Evolutionary conservation across 1,284 basidiomycete genomes (phyloP).

Genomic region (Apiotrichum sp.): DNA sequence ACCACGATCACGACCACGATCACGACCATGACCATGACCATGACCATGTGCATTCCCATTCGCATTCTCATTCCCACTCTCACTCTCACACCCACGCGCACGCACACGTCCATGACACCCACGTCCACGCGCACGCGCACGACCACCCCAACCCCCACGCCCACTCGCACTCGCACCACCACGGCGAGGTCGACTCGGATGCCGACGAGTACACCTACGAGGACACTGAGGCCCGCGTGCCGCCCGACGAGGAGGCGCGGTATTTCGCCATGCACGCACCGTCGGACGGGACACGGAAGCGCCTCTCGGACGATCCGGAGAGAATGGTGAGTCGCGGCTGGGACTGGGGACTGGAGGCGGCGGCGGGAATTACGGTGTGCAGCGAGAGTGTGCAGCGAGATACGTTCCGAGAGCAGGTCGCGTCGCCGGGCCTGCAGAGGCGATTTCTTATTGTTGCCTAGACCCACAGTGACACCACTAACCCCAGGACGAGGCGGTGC

Average conservation of each 20-base stretch:
- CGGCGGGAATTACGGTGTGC: no score
- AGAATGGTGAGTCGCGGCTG: slow-evolving; percentile 25
- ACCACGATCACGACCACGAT: slow-evolving; percentile 16
- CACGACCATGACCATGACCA: no score
- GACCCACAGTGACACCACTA: background rate
- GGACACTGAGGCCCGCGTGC: background rate
- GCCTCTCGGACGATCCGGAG: slow-evolving; percentile 38
- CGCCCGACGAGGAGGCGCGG: background rate
- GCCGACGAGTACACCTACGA: slow-evolving; percentile 19
- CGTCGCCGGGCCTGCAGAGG: no score
- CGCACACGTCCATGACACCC: no score
- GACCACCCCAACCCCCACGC: no score
- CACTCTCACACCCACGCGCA: background rate
- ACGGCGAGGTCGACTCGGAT: slow-evolving; percentile 20
- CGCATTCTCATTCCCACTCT: background rate
- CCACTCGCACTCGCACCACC: background rate
- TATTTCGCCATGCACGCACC: background rate
- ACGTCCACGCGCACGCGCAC: no score
- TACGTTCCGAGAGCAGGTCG: no score
- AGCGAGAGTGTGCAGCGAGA: no score
- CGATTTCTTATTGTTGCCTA: no score
- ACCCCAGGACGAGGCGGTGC: slow-evolving; percentile 39
- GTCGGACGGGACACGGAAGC: slow-evolving; percentile 3
- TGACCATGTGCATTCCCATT: background rate
- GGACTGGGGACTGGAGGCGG: background rate